Evolutionary conservation across 768 basidiomycete genomes (phyloP).

Genomic region (Lactifluus hygrophoroides): DNA sequence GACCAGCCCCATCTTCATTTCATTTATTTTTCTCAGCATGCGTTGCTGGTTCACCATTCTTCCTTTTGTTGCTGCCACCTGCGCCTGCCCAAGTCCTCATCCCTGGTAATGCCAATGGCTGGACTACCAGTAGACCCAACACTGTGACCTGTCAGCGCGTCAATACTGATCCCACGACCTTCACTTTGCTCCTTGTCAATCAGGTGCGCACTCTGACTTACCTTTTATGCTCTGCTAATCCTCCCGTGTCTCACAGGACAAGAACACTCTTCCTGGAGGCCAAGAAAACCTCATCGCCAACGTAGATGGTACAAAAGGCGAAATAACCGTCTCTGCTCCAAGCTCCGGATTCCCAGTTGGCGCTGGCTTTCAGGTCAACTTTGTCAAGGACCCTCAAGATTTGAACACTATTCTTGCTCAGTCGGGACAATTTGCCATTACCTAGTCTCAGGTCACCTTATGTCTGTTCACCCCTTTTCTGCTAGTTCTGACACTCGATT

Average conservation of each 20-base stretch:
- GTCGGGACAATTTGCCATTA: constrained; percentile 53
- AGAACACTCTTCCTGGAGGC: constrained; percentile 30
- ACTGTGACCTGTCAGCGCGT: constrained; percentile 56
- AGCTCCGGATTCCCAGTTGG: constrained; percentile 61
- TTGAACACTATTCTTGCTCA: constrained; percentile 58
- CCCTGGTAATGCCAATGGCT: constrained; percentile 32
- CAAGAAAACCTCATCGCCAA: constrained; percentile 45
- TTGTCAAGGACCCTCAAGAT: constrained; percentile 43
- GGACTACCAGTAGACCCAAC: constrained; percentile 47
- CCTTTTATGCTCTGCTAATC: no score
- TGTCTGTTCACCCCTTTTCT: no score
- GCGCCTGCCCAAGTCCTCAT: constrained; percentile 51
- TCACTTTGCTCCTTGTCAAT: constrained; percentile 62
- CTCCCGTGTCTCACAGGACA: background rate
- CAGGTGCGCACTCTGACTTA: constrained; percentile 38
- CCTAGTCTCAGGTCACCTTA: no score
- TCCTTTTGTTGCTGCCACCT: constrained; percentile 43
- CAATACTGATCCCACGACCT: constrained; percentile 55
- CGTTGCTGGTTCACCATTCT: constrained; percentile 35
- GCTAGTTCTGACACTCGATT: no score
- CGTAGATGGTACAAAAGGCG: constrained; percentile 41
- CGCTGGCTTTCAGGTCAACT: constrained; percentile 58
- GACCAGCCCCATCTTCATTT: background rate
- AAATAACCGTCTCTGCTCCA: constrained; percentile 40
- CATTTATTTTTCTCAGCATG: constrained; percentile 29